Conservation (phyloP, 345 rosid species). For the Eucalyptus guilfoylei region DNA sequence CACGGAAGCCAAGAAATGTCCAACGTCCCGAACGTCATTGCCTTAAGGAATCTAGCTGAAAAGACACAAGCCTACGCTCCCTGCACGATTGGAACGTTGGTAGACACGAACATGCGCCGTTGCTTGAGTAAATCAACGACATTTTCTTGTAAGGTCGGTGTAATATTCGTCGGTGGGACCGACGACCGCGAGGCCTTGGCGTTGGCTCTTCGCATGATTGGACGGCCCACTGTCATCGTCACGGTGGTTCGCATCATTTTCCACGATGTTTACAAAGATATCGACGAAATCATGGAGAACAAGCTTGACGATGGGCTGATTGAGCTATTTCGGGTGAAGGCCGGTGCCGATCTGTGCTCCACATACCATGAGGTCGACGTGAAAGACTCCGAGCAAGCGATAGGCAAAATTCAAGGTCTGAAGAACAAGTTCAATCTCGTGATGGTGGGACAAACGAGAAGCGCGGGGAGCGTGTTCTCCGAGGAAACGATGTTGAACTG, state of each 20-base stretch:
- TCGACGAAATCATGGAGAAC: background rate
- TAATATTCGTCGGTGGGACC: conserved; percentile 12
- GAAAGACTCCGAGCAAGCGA: background rate
- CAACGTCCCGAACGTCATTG: background rate
- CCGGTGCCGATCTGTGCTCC: background rate
- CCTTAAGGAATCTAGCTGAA: background rate
- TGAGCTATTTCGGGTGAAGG: background rate
- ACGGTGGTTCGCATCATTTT: background rate
- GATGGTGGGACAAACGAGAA: conserved; percentile 5
- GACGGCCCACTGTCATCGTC: background rate
- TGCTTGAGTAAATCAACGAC: background rate
- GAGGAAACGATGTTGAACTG: conserved; percentile 8
- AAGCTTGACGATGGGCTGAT: background rate
- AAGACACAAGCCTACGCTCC: conserved; percentile 1
- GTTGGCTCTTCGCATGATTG: conserved; percentile 4
- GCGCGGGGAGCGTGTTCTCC: background rate
- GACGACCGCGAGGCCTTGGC: conserved; percentile 24
- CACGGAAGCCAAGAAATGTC: background rate
- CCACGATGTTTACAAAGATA: background rate
- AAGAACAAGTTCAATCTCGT: conserved; percentile 2
- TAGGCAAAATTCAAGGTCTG: background rate
- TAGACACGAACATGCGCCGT: background rate
- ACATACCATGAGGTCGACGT: background rate
- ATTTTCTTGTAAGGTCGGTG: background rate
- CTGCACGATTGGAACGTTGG: conserved; percentile 13